These are phyloP conservation scores for Termitomyces sp. DNA, from an alignment of 768 basidiomycete genomes.

Conservation along the genomic window DNA sequence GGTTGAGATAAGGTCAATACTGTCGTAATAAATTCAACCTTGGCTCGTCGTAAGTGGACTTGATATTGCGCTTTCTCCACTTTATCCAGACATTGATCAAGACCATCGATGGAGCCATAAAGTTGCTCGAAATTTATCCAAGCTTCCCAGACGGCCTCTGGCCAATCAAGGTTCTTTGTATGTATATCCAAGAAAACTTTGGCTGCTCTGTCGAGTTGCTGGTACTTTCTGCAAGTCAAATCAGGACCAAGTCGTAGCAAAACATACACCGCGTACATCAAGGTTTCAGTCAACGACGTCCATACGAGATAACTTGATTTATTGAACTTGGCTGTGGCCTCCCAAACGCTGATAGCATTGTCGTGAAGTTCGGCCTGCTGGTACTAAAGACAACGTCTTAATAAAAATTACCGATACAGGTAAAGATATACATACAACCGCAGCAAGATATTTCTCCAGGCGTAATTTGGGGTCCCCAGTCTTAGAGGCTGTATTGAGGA, in stretches of 20 bases:
- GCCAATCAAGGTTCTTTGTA: slow-evolving; percentile 84
- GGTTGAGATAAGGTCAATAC: background rate
- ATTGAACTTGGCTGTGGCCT: slow-evolving; percentile 59
- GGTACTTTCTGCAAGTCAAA: slow-evolving; percentile 38
- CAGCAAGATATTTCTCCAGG: slow-evolving; percentile 79
- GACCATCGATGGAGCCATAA: slow-evolving; percentile 66
- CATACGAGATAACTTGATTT: slow-evolving; percentile 74
- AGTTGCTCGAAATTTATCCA: slow-evolving; percentile 87
- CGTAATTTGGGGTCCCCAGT: slow-evolving; percentile 73
- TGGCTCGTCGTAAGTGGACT: slow-evolving; percentile 58
- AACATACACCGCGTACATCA: slow-evolving; percentile 51
- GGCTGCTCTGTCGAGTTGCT: slow-evolving; percentile 57
- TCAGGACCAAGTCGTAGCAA: background rate
- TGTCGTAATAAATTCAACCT: slow-evolving; percentile 35
- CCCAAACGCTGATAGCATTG: slow-evolving; percentile 58
- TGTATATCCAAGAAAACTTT: slow-evolving; percentile 63
- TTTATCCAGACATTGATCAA: slow-evolving; percentile 59
- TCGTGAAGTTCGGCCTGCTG: slow-evolving; percentile 44
- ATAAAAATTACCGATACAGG: background rate
- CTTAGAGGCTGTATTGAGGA: slow-evolving; percentile 42
- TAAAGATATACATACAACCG: slow-evolving; percentile 51
- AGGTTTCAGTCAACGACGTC: slow-evolving; percentile 68
- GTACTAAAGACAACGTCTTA: slow-evolving; percentile 8
- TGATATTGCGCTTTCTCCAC: slow-evolving; percentile 62
- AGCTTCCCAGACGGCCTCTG: slow-evolving; percentile 90